Base-by-base conservation (phyloP, 2,329 filamentous ascomycete genomes). In the Aspergillus uvarum region DNA sequence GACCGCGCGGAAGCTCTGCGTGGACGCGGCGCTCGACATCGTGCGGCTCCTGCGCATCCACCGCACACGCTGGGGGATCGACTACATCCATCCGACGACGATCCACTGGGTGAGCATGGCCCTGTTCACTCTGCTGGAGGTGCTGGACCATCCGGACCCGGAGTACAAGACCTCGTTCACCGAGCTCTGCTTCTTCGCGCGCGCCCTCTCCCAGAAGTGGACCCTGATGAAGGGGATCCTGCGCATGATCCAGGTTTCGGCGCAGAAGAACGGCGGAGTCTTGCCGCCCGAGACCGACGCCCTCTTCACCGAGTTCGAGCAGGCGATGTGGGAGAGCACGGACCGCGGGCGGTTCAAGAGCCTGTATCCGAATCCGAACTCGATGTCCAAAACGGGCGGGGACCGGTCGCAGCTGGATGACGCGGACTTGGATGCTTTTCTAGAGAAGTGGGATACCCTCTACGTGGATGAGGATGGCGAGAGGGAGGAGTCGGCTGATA, bases 81-180 rank as follows among this genome's bases (percentile, higher is more conserved):
- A 72, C 26, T 60, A 63, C 26, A 68, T 72, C 24, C 63, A 68
- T 1, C 61, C 66, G 47, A 65, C 62, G 12, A 44, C 65, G 11
- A 67, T 68, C 51, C 68, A 72, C 21, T 72, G 68, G 53, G 50
- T 68, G 8, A 64, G 65, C 2, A 60, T 69, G 8, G 64, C 68
- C 2, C 44, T 67, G 8, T 70, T 71, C 51, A 63, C 64, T 2
- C 49, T 70, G 1, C 61, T 69, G 2, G 67, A 65, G 4, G 59
- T 59, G 10, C 59, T 70, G 6, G 49, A 64, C 4, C 47, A 64
- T 10, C 50, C 54, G 4, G 50, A 63, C 11, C 54, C 54, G 4
- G 48, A 60, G 4, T 58, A 59, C 44, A 52, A 59, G 22, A 47
- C 49, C 4, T 61, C 67, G 1, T 69, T 70, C 32, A 47, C 62